phyloP scores from a whole-genome alignment of 1,139 yeast species.

The Candida mesenterica region DNA sequence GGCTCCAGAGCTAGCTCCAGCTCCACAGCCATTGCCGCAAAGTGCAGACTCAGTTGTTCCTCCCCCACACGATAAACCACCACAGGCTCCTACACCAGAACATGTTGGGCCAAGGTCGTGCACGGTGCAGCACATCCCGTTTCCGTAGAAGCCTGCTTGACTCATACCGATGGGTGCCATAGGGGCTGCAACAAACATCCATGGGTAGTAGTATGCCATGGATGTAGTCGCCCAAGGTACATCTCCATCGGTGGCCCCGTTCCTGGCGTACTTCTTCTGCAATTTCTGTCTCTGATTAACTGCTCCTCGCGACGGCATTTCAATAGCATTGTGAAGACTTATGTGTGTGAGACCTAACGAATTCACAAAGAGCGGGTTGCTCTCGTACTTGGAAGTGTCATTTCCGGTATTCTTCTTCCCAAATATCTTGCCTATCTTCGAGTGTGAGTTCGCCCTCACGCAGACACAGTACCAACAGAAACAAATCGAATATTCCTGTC shows the following conservation, averaged over 20 bases:
- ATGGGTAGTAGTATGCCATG: slow-evolving; percentile 1
- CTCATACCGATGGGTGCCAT: slow-evolving; percentile 1
- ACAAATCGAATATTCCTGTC: slow-evolving; percentile 27
- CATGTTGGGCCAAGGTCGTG: background rate
- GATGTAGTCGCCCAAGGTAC: background rate
- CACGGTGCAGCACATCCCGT: background rate
- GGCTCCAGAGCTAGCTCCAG: no score
- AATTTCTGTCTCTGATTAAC: slow-evolving; percentile 2
- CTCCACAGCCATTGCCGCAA: no score
- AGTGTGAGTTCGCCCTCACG: slow-evolving; percentile 7
- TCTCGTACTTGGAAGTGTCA: background rate
- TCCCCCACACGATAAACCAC: no score
- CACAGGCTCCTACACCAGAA: background rate
- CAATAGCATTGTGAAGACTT: slow-evolving; percentile 18
- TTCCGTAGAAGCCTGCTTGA: background rate
- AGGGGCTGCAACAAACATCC: slow-evolving; percentile 2
- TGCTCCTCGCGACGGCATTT: slow-evolving; percentile 11
- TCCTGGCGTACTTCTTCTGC: background rate
- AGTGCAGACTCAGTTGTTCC: no score
- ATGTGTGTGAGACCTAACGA: slow-evolving; percentile 17
- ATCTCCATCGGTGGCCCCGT: background rate
- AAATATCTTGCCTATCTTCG: slow-evolving; percentile 10
- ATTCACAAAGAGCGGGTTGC: slow-evolving; percentile 6
- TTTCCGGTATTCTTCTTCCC: slow-evolving; percentile 3
- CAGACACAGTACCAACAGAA: slow-evolving; percentile 27